A percentile compares a stretch with the other conserved stretches of the same genome.
Conservation (phyloP, 2,329 filamentous ascomycete genomes). For the Sarocladiaceae sp. region DNA sequence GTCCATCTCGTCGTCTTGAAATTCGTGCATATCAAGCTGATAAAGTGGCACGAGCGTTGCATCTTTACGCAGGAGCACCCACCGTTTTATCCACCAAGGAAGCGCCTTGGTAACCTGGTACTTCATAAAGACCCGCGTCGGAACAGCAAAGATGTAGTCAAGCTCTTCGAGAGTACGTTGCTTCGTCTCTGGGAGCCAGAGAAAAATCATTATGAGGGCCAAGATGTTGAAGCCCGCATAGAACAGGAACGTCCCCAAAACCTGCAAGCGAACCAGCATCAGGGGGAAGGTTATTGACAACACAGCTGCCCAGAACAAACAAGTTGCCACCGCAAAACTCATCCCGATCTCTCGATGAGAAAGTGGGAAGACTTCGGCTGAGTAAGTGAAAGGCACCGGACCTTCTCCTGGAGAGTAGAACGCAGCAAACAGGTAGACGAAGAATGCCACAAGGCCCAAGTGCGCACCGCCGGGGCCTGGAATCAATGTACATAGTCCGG, state of each 20-base stretch:
- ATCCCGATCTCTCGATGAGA: slow-evolving; percentile 67
- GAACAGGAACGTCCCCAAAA: slow-evolving; percentile 45
- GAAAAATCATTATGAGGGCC: slow-evolving; percentile 49
- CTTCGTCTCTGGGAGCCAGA: slow-evolving; percentile 54
- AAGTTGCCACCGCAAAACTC: slow-evolving; percentile 62
- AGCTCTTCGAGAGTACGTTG: slow-evolving; percentile 47
- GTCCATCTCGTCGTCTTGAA: slow-evolving; percentile 21
- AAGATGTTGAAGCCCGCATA: slow-evolving; percentile 51
- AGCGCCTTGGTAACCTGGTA: slow-evolving; percentile 52
- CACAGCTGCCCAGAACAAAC: slow-evolving; percentile 53
- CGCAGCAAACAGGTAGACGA: slow-evolving; percentile 49
- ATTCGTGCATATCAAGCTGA: slow-evolving; percentile 25
- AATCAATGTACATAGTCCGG: slow-evolving; percentile 46
- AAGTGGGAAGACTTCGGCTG: slow-evolving; percentile 63
- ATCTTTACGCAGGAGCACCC: slow-evolving; percentile 43
- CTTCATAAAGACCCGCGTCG: slow-evolving; percentile 47
- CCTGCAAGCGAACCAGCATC: slow-evolving; percentile 39
- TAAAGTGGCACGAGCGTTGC: slow-evolving; percentile 36
- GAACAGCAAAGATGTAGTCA: slow-evolving; percentile 56
- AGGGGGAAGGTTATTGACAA: slow-evolving; percentile 58
- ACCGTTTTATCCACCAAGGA: slow-evolving; percentile 56
- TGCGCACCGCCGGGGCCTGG: slow-evolving; percentile 27
- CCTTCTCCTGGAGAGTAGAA: slow-evolving; percentile 52
- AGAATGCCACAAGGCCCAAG: slow-evolving; percentile 44
- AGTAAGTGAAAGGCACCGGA: slow-evolving; percentile 62